Conservation (phyloP, 1,284 basidiomycete genomes). For the Puccinia sorghi region DNA sequence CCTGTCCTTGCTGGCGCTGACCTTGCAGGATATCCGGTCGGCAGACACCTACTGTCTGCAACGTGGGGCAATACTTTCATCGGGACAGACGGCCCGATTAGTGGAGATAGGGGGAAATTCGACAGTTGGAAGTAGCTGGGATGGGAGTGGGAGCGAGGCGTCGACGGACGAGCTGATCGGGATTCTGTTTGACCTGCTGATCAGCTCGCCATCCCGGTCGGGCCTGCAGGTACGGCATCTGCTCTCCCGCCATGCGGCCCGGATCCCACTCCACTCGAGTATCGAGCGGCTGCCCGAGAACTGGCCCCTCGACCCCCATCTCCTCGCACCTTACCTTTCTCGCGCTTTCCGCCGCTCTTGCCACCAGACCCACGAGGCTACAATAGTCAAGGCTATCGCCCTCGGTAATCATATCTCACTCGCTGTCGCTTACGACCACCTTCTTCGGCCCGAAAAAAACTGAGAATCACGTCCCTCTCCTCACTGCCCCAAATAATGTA, state of each 20-base stretch:
- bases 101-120: background rate
- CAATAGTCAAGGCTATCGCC: constrained; percentile 71
- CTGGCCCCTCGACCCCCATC: constrained; percentile 68
- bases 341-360: constrained; percentile 73
- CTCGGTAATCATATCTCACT: constrained; percentile 62
- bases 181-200: constrained; percentile 32
- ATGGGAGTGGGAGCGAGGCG: background rate
- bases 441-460: background rate
- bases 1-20: constrained; percentile 69
- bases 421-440: constrained; percentile 11
- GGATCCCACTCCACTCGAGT: constrained; percentile 55
- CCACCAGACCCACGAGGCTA: constrained; percentile 70
- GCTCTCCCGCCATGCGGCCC: constrained; percentile 7
- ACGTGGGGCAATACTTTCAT: constrained; percentile 60
- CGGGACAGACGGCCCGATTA: constrained; percentile 1
- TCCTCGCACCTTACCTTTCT: constrained; percentile 73
- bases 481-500: no score
- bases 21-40: constrained; percentile 70
- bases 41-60: constrained; percentile 80
- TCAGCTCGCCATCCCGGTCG: background rate
- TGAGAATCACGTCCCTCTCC: background rate
- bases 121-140: background rate
- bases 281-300: constrained; percentile 69
- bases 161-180: constrained; percentile 14
- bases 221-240: constrained; percentile 1